Evolutionary conservation across 1,284 basidiomycete species (phyloP).

Genomic region (Lentinula novae-zelandiae): DNA sequence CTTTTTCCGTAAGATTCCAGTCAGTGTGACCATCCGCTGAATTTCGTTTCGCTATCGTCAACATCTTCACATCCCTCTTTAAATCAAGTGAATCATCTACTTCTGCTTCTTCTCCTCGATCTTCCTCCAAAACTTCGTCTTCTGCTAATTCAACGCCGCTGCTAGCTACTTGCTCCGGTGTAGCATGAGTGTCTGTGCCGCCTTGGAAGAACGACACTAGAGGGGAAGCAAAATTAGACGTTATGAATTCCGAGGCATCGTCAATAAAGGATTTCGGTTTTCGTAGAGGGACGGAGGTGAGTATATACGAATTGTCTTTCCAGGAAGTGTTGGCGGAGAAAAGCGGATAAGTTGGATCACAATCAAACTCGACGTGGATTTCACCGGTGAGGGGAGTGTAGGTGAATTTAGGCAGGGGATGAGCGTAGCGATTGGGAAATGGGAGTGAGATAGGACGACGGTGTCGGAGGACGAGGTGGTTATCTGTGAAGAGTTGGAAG

Average conservation of each 20-base stretch:
- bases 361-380: slow-evolving; percentile 56
- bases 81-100: slow-evolving; percentile 65
- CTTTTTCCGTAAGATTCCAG: slow-evolving; percentile 30
- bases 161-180: slow-evolving; percentile 60
- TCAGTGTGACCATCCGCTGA: slow-evolving; percentile 17
- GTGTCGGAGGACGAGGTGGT: slow-evolving; percentile 65
- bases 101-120: slow-evolving; percentile 71
- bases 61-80: slow-evolving; percentile 34
- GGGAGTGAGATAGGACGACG: slow-evolving; percentile 68
- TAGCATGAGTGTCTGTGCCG: slow-evolving; percentile 32
- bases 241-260: slow-evolving; percentile 61
- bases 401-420: slow-evolving; percentile 68
- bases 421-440: slow-evolving; percentile 71
- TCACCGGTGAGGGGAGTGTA: slow-evolving; percentile 52
- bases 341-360: slow-evolving; percentile 59
- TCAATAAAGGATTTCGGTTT: slow-evolving; percentile 66
- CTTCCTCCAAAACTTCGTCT: slow-evolving; percentile 73
- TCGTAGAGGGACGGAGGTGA: slow-evolving; percentile 61
- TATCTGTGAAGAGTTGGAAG: slow-evolving; percentile 35
- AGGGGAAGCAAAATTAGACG: slow-evolving; percentile 48
- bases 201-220: slow-evolving; percentile 46
- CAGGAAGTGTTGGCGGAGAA: slow-evolving; percentile 37
- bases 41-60: slow-evolving; percentile 22
- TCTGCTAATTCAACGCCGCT: slow-evolving; percentile 69
- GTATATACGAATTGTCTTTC: slow-evolving; percentile 55